A percentile compares a stretch with the other conserved stretches of the same genome.
Conservation (phyloP, 768 basidiomycete genomes). For the Tricholoma terreum region DNA sequence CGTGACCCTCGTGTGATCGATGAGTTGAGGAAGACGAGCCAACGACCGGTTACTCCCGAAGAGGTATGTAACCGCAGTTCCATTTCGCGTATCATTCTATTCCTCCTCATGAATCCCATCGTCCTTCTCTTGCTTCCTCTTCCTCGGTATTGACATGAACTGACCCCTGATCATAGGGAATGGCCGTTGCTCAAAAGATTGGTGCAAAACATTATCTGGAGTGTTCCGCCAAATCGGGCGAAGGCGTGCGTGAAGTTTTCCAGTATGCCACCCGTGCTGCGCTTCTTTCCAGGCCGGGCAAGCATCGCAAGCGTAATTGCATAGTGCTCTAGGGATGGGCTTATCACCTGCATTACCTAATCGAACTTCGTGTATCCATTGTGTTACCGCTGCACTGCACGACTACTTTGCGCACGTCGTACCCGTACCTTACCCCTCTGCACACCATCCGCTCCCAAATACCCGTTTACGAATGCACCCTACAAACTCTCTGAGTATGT, state of each 20-base stretch:
- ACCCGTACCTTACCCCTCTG: background rate
- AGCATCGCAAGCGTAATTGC: conserved; percentile 13
- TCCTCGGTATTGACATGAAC: too few relatives aligned
- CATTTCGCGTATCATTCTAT: background rate
- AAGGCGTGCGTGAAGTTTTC: conserved; percentile 98
- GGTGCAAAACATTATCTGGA: conserved; percentile 96
- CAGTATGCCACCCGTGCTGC: conserved; percentile 95
- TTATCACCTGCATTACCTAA: background rate
- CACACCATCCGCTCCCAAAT: background rate
- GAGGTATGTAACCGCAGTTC: conserved; percentile 52
- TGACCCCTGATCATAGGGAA: conserved; percentile 56
- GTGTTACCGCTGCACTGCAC: background rate
- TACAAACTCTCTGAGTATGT: background rate
- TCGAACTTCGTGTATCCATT: background rate
- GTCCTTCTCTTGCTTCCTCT: background rate
- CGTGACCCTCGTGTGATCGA: conserved; percentile 92
- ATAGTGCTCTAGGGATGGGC: conserved; percentile 8
- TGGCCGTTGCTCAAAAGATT: conserved; percentile 95
- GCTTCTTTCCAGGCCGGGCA: conserved; percentile 45
- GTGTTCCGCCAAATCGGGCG: conserved; percentile 94
- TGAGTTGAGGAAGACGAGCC: conserved; percentile 90
- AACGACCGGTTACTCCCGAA: conserved; percentile 91
- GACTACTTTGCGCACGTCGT: conserved; percentile 1
- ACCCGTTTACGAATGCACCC: background rate
- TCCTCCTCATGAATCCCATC: background rate